These are phyloP conservation scores for Starmerella bacillaris DNA, from an alignment of 805 yeast genomes.

Conservation along the genomic window DNA sequence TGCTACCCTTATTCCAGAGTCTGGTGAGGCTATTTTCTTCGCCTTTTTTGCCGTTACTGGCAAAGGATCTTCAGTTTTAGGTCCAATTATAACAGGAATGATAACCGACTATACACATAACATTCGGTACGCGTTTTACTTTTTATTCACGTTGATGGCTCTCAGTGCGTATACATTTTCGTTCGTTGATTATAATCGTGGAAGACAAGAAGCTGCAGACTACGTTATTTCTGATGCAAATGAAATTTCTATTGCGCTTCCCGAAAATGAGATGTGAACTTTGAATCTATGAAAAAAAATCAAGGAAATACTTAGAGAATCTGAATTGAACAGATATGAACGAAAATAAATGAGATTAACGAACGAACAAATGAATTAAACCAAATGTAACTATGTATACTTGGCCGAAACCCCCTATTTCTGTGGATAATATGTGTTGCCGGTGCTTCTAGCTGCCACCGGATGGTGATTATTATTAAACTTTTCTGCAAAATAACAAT, in stretches of 20 bases:
- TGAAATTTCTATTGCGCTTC: neutral
- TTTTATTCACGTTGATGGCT: constrained; percentile 36
- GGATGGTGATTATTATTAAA: no score
- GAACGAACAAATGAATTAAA: no score
- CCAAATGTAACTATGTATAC: no score
- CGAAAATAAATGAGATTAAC: no score
- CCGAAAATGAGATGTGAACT: neutral
- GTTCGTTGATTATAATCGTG: constrained; percentile 42
- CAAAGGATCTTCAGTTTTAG: constrained; percentile 59
- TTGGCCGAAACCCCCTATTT: no score
- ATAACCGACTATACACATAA: constrained; percentile 58
- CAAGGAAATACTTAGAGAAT: neutral
- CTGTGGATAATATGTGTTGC: no score
- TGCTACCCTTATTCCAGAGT: constrained; percentile 51
- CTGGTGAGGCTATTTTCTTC: constrained; percentile 59
- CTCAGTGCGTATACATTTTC: constrained; percentile 41
- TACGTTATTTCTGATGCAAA: neutral
- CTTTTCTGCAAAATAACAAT: no score
- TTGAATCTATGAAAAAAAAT: neutral
- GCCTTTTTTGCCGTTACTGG: constrained; percentile 63
- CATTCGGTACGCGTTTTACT: constrained; percentile 53
- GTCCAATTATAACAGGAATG: constrained; percentile 56
- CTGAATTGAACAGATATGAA: neutral
- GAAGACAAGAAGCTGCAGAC: constrained; percentile 34
- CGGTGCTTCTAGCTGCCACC: no score